Conservation (phyloP, 768 basidiomycete genomes). For the Leucocoprinus sp. region DNA sequence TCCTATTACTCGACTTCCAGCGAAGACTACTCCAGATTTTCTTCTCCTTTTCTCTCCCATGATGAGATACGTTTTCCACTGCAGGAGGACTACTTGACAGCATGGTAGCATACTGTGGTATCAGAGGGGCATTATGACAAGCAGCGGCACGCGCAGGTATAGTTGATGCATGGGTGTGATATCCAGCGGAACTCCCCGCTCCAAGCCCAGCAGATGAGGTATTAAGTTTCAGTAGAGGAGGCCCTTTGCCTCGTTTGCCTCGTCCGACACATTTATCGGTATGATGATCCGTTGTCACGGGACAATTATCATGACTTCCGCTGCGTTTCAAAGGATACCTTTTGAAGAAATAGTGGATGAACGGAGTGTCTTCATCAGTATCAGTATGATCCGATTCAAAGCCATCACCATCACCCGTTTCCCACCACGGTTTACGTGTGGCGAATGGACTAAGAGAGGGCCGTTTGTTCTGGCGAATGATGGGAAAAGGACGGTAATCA, state of each 20-base stretch:
- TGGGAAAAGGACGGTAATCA: constrained; percentile 14
- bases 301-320: not conserved
- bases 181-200: not conserved
- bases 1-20: constrained; percentile 3
- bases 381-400: not conserved
- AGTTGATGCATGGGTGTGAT: not conserved
- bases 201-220: not conserved
- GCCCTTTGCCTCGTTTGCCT: not conserved
- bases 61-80: not conserved
- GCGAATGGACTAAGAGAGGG: constrained; percentile 6
- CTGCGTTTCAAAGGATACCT: constrained; percentile 3
- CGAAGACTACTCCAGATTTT: constrained; percentile 5
- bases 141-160: not conserved
- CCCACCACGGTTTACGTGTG: constrained; percentile 8
- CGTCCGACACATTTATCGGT: not conserved
- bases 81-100: not conserved
- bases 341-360: constrained; percentile 9
- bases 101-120: not conserved
- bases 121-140: not conserved
- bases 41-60: not conserved
- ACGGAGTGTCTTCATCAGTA: constrained; percentile 1
- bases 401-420: not conserved
- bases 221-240: not conserved
- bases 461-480: constrained; percentile 9
- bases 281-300: not conserved